Base-by-base conservation (phyloP, 768 basidiomycete species). In the Lentinula boryana region DNA sequence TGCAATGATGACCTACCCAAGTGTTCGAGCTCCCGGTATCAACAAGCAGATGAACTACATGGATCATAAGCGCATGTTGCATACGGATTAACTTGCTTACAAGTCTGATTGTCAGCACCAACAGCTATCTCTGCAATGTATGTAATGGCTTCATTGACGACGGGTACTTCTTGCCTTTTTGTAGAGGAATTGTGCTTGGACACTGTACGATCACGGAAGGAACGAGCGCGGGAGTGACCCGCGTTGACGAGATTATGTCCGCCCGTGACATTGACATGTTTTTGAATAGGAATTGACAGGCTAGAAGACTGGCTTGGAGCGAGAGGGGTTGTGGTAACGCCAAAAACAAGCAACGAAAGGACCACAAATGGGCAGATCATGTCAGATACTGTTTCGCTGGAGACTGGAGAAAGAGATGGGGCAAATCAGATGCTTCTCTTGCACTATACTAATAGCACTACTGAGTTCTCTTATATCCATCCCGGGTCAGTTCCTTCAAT, bases 21-120 rank as follows among this genome's bases (percentile, higher is more conserved):
- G 86, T 88, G 73, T 87, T 88, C 16, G 87, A 86, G 70, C 84
- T 86, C 70, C 84, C 84, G 3, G 86, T 86, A 67, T 87, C 86
- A 57, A 88, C 72, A 57, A 88, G 66, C 52, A 89, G 76, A 38
- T 54, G 33, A 15, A 54, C 53, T 54, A 21, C 3, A 38, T 9
- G 16, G 21, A 36, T 7, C 18, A 12, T 38, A 6, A 18, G 6
- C 18, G 10, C n/a, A 21, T 36, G 18, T 8, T 21, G 21, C 33
- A 21, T n/a, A 2, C 9, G 36, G n/a, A 2, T 10, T 4, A 12
- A n/a, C 0, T 16, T 23, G 32, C 44, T 57, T 46, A 32, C 56
- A 57, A 2, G 33, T 57, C 18, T 57, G 56, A 23, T 57, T 57
- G 41, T 44, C 33, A 32, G 13, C 15, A 7, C 56, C 56, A 5